Percentiles rank a stretch among this genome's conserved stretches.
Conservation (phyloP, 2,329 filamentous ascomycete genomes). For the Diaporthe aspalathi region DNA sequence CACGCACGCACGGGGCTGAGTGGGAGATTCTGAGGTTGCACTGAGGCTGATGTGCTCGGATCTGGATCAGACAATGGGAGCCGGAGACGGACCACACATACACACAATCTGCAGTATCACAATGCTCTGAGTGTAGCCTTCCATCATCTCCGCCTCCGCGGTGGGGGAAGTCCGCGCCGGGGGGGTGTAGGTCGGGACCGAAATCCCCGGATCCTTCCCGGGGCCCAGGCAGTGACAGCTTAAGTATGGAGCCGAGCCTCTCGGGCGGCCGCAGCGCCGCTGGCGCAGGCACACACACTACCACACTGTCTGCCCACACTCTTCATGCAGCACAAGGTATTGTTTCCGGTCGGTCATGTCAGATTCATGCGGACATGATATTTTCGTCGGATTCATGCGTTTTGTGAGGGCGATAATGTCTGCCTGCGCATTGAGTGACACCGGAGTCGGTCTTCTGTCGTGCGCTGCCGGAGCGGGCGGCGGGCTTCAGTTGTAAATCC, state of each 20-base stretch:
- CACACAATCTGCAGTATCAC: not conserved
- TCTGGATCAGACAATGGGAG: not conserved
- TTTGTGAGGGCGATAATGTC: not conserved
- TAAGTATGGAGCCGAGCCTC: slow-evolving; percentile 3
- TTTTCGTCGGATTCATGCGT: slow-evolving; percentile 1
- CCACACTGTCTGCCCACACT: slow-evolving; percentile 1
- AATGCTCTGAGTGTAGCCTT: slow-evolving; percentile 15
- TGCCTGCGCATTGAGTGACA: slow-evolving; percentile 22
- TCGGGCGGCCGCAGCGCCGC: slow-evolving; percentile 6
- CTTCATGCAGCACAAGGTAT: slow-evolving; percentile 9
- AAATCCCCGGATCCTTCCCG: not conserved
- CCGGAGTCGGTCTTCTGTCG: not conserved
- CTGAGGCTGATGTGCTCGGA: not conserved
- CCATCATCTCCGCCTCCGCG: slow-evolving; percentile 16
- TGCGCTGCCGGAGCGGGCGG: not conserved
- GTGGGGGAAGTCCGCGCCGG: slow-evolving; percentile 25
- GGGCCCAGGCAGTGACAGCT: not conserved
- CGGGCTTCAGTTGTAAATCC: slow-evolving; percentile 7
- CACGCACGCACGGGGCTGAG: too few species aligned
- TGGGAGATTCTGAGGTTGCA: not conserved
- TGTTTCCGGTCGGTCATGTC: slow-evolving; percentile 8
- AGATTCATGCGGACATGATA: slow-evolving; percentile 20
- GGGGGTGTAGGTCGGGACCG: slow-evolving; percentile 7
- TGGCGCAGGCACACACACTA: too few species aligned
- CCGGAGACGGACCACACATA: not conserved